Conservation (phyloP, 345 rosid species). For the Psidium guajava region DNA sequence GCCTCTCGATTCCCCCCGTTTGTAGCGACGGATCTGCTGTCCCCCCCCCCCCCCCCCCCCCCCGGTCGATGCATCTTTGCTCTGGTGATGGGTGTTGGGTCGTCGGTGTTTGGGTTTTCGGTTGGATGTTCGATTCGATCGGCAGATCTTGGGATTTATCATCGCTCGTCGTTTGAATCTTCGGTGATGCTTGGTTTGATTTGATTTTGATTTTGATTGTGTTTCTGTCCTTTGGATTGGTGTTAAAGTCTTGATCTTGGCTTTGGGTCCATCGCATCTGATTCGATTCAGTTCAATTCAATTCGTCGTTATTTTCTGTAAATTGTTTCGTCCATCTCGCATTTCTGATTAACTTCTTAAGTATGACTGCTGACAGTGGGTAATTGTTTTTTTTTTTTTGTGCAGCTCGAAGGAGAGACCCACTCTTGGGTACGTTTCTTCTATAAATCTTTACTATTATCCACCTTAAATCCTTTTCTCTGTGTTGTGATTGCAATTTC, state of each 20-base stretch:
- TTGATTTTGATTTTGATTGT: too few relatives aligned
- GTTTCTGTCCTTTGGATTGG: neutral
- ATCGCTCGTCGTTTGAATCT: too few relatives aligned
- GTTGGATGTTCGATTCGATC: neutral
- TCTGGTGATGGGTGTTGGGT: neutral
- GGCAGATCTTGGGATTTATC: neutral
- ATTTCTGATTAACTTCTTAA: neutral
- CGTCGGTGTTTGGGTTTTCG: neutral
- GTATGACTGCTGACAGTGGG: neutral
- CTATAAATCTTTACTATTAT: neutral
- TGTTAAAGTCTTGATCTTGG: neutral
- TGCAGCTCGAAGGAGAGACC: constrained; percentile 93
- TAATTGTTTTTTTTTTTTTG: neutral
- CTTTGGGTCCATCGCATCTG: neutral
- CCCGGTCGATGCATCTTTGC: neutral
- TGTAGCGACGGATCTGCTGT: neutral
- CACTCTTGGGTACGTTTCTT: constrained; percentile 57
- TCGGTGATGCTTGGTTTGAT: neutral
- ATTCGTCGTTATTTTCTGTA: neutral
- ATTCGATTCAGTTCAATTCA: neutral
- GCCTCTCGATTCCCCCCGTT: neutral
- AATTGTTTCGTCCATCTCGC: neutral
- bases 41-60: too few relatives aligned
- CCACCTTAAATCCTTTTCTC: neutral
- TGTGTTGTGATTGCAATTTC: neutral